Base-by-base conservation (phyloP, 345 rosid genomes). In the Trapa incisa region DNA sequence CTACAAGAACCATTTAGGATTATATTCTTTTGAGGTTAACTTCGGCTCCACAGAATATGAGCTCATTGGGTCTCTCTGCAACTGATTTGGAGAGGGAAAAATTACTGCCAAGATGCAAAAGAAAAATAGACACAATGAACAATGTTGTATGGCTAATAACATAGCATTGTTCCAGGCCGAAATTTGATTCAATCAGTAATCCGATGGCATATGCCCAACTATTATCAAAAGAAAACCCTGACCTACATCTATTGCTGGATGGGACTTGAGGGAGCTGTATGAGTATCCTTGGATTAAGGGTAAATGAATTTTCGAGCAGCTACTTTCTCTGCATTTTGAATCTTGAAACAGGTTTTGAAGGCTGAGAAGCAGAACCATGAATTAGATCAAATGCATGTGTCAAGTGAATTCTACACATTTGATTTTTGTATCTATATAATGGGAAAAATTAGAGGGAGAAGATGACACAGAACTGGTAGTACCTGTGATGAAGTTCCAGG, bases 271-370 rank as follows among this genome's bases (percentile, higher is more conserved):
- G 42, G 22, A 43, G 52, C 37, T 2, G 48, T 17, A 7, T 3
- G 43, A 41, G 6, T 41, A 41, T 41, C 7, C 43, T 41, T 13
- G 3, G 13, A 22, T 22, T 58, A 61, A 14, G 29, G 62, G 62
- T 57, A 29, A 6, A 45, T 45, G 50, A 35, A 43, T 29, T 45
- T 47, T 3, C 22, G 17, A 45, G 16, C 60, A 38, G 29, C 84
- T 93, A 86, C 64, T 73, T 82, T 73, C 95, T 84, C 70, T 76
- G 87, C 82, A 84, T 77, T 81, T 80, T 90, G 80, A 90, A 93
- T 80, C 92, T 86, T 67, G 98, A 93, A 67, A 87, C 74, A 6
- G 86, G 96, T 76, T 78, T 88, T 14, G 92, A 79, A 66, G 92
- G 83, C 69, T 85, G 84, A 41, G 84, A 73, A 70, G 50, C 67